Evolutionary conservation across 2,329 filamentous ascomycete genomes (phyloP), one percentile per base, ranked within the genome.

Genomic region (Penicillium sp.): DNA sequence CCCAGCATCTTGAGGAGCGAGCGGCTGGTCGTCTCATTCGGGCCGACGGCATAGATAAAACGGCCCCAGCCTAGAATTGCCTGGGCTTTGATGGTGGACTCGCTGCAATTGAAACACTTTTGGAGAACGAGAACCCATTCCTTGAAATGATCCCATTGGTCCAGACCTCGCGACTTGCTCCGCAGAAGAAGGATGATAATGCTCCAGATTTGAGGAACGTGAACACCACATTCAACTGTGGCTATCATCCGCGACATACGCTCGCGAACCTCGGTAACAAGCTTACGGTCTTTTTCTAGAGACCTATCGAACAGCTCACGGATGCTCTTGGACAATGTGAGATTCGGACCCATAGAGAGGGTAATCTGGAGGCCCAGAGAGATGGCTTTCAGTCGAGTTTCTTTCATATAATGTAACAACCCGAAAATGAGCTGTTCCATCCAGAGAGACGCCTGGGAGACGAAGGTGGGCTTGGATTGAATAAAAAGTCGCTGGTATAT

Each of bases 151-250:
- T 86, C 80, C 89, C 93, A 97, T 30, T 76, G 70, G 21, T 82
- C 75, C 68, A 86, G 58, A 76, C 84, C 65, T 77, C 79, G 58
- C 69, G 85, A 71, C 74, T 84, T 74, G 55, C 72, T 78, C 46
- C 88, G 85, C 41, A 97, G 77, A 49, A 96, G 84, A 2, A 96
- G 80, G 6, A 93, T 84, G 2, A 96, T 78, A 29, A 91, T 83
- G 52, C 89, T 88, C 93, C 93, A 97, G 18, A 97, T 90, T 59
- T 91, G 89, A 5, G 94, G 92, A 0, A 96, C 91, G 32, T 84
- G 79, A 0, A 79, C 70, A 8, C 83, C 84, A 18, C 84, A 81
- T 10, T 85, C 81, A 56, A 85, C 82, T 21, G 75, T 73, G 4
- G 75, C 64, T 58, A 87, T 79, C 85, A 94, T 90, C 9, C 79